Evolutionary conservation across 345 rosid genomes (phyloP), one percentile per base, ranked within the genome.

Genomic region (Salix udensis): DNA sequence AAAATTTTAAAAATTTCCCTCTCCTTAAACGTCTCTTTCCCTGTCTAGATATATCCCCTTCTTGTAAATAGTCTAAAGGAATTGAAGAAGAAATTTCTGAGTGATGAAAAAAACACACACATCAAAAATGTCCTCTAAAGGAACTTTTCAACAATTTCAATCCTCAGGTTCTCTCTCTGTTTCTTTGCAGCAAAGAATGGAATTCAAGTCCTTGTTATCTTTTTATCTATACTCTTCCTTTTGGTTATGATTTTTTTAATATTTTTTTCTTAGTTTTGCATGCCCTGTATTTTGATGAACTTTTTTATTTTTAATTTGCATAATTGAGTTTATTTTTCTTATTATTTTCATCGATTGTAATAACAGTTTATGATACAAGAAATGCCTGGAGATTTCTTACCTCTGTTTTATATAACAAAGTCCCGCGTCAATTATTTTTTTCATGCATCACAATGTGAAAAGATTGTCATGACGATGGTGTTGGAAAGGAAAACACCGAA

Each of bases 81-180:
- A 30, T 19, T 36, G 23, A 66, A 36, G 44, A 24, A 28, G 34
- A 34, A 5, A 46, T 36, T 31, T 6, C 42, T 60, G 68, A 69
- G 18, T 2, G 15, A 65, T 7, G 23, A 26, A 55, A 11, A 39
- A n/a, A 11, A 21, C n/a, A 21, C 10, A 0, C 46, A 36, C 12
- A 24, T 68, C 58, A 71, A 64, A 50, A 15, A 71, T 65, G 76
- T 36, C 70, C 3, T 23, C 70, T 34, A 34, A 48, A 50, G 23
- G 5, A 1, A 65, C 66, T 36, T 71, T 65, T n/a, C 65, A 65
- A 71, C 55, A 77, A n/a, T 71, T 71, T 52, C 75, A 48, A 7
- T 71, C 26, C 28, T 28, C 71, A 65, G 81, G 77, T 73, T 68
- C 58, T 26, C 21, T 18, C 15, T 28, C 15, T 42, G 42, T 19